Percentiles rank a stretch among this genome's conserved stretches.
These are phyloP conservation scores for Lodderomyces margitis DNA, from an alignment of 1,139 yeast genomes.

Conservation along the genomic window DNA sequence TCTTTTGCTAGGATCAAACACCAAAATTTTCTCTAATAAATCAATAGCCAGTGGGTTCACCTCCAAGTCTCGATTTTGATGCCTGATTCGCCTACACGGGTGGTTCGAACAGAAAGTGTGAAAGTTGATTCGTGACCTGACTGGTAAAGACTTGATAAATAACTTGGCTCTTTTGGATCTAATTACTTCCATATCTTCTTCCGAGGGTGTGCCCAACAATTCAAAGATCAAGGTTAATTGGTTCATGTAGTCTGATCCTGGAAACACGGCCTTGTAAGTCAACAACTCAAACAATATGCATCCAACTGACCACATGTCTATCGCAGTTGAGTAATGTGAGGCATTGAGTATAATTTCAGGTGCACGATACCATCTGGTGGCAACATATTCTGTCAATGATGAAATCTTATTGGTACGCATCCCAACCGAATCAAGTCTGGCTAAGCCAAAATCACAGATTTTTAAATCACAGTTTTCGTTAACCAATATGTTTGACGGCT, in stretches of 20 bases:
- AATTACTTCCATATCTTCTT: conserved; percentile 77
- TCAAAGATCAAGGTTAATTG: conserved; percentile 86
- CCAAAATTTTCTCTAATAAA: conserved; percentile 66
- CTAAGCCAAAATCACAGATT: conserved; percentile 92
- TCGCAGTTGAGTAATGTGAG: conserved; percentile 89
- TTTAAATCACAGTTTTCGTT: conserved; percentile 94
- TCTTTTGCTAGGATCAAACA: conserved; percentile 78
- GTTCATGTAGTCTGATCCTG: conserved; percentile 92
- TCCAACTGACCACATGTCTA: conserved; percentile 96
- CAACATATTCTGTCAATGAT: conserved; percentile 90
- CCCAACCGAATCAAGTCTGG: conserved; percentile 43
- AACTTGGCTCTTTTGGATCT: conserved; percentile 84
- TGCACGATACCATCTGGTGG: conserved; percentile 96
- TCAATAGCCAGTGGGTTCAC: conserved; percentile 74
- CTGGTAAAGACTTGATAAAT: conserved; percentile 75
- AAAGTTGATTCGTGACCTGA: conserved; percentile 12
- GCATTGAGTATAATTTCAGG: conserved; percentile 92
- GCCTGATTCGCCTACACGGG: conserved; percentile 20
- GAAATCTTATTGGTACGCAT: conserved; percentile 30
- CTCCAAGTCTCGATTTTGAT: conserved; percentile 17
- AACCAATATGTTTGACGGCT: conserved; percentile 82
- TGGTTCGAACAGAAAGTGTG: conserved; percentile 18
- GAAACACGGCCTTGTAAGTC: conserved; percentile 82
- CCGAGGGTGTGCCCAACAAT: conserved; percentile 84
- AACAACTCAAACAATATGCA: conserved; percentile 94